These are phyloP conservation scores for Tripidium arundinaceum DNA, from an alignment of 202 grass and related monocot genomes.

Conservation along the genomic window DNA sequence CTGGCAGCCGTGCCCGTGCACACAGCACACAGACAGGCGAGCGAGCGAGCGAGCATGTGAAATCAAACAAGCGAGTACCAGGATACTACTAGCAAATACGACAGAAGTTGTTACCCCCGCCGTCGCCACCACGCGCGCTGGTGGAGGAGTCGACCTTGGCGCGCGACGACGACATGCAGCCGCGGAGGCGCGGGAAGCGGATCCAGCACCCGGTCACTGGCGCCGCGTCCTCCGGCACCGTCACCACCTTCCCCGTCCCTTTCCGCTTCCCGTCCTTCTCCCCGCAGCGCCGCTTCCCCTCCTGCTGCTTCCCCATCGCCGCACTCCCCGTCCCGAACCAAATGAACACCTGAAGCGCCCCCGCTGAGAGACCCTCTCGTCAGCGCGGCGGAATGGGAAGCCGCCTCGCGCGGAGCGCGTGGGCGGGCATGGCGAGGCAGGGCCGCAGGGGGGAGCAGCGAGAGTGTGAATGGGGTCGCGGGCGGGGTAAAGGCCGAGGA, in stretches of 20 bases:
- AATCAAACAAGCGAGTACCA: neutral
- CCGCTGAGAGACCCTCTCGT: slow-evolving; percentile 6
- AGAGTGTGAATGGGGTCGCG: slow-evolving; percentile 28
- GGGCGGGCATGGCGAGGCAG: slow-evolving; percentile 30
- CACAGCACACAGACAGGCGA: neutral
- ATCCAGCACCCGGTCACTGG: slow-evolving; percentile 78
- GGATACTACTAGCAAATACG: neutral
- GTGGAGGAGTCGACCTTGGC: slow-evolving; percentile 88
- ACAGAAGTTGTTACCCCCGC: slow-evolving; percentile 40
- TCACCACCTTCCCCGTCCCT: neutral
- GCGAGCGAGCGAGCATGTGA: neutral
- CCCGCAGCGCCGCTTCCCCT: slow-evolving; percentile 28
- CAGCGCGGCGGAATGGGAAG: slow-evolving; percentile 32
- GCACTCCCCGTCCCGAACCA: neutral
- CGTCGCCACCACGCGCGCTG: slow-evolving; percentile 40
- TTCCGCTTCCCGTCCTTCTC: slow-evolving; percentile 19
- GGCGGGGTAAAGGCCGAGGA: slow-evolving; percentile 29
- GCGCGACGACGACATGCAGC: slow-evolving; percentile 85
- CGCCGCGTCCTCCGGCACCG: slow-evolving; percentile 35
- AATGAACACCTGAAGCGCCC: neutral
- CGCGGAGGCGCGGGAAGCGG: slow-evolving; percentile 58
- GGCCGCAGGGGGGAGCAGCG: slow-evolving; percentile 2
- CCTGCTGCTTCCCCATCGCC: slow-evolving; percentile 47
- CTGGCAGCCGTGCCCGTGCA: slow-evolving; percentile 2
- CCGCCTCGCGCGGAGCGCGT: slow-evolving; percentile 31